Percentiles rank a stretch among this genome's conserved stretches.
Conservation (phyloP, 2,329 filamentous ascomycete species). For the Blumeria hordei region DNA sequence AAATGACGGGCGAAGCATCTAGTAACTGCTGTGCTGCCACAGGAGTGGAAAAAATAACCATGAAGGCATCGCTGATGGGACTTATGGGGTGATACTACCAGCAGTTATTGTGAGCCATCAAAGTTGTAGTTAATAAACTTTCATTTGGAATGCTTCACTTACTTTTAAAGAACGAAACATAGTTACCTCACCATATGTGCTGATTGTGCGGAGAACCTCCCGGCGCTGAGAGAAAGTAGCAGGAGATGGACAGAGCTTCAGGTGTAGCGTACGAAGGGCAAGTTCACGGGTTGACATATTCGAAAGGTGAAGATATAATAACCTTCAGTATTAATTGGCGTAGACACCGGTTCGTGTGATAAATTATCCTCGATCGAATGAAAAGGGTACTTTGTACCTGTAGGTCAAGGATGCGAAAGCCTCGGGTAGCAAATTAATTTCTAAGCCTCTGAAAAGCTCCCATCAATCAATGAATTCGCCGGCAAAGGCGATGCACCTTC, state of each 20-base stretch:
- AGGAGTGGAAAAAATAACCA: slow-evolving; percentile 9
- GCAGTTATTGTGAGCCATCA: no score
- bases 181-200: slow-evolving; percentile 13
- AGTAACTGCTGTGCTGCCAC: slow-evolving; percentile 7
- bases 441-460: no score
- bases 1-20: slow-evolving; percentile 12
- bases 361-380: no score
- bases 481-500: no score
- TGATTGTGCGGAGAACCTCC: slow-evolving; percentile 14
- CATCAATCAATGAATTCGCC: no score
- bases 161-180: slow-evolving; percentile 15
- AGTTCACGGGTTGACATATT: slow-evolving; percentile 2
- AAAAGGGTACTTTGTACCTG: no score
- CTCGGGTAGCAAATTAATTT: no score
- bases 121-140: no score
- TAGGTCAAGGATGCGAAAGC: no score
- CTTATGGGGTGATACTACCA: slow-evolving; percentile 6
- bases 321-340: no score
- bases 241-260: slow-evolving; percentile 13
- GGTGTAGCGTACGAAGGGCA: slow-evolving; percentile 10
- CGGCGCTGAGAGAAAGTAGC: slow-evolving; percentile 13
- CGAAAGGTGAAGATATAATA: no score
- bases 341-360: no score
- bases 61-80: slow-evolving; percentile 11
- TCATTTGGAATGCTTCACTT: neutral